Conservation (phyloP, 2,329 filamentous ascomycete species). For the Fusarium keratoplasticum region DNA sequence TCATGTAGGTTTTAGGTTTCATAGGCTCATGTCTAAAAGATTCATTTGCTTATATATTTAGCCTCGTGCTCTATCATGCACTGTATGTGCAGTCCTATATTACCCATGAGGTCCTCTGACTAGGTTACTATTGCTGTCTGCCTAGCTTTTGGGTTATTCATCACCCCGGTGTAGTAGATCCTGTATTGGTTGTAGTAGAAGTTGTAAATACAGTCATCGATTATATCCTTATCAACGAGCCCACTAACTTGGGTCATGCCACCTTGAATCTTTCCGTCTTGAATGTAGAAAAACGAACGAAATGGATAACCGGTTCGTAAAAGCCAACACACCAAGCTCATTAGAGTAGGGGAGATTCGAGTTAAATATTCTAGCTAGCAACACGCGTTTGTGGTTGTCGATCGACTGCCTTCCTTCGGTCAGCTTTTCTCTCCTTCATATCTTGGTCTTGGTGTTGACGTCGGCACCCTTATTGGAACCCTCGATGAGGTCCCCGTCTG, state of each 20-base stretch:
- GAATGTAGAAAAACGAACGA: neutral
- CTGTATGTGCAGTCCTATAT: neutral
- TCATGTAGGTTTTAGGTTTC: constrained; percentile 24
- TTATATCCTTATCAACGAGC: neutral
- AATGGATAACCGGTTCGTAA: neutral
- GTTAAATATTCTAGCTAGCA: neutral
- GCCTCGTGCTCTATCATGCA: neutral
- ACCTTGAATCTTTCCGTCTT: neutral
- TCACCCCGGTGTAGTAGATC: neutral
- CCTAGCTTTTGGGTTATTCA: neutral
- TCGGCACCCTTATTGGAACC: neutral
- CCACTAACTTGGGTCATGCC: neutral
- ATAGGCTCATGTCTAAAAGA: constrained; percentile 14
- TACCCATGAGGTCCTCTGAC: neutral
- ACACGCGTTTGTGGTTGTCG: neutral
- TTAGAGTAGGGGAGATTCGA: neutral
- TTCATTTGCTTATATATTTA: neutral
- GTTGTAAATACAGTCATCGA: neutral
- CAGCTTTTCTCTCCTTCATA: neutral
- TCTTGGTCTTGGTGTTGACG: neutral
- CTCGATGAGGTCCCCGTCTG: neutral
- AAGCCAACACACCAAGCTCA: neutral
- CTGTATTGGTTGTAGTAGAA: neutral
- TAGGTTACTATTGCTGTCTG: neutral
- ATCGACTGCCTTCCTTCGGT: neutral